phyloP scores from a whole-genome alignment of 2,329 filamentous ascomycete species.

The Davidsoniella eucalypti region DNA sequence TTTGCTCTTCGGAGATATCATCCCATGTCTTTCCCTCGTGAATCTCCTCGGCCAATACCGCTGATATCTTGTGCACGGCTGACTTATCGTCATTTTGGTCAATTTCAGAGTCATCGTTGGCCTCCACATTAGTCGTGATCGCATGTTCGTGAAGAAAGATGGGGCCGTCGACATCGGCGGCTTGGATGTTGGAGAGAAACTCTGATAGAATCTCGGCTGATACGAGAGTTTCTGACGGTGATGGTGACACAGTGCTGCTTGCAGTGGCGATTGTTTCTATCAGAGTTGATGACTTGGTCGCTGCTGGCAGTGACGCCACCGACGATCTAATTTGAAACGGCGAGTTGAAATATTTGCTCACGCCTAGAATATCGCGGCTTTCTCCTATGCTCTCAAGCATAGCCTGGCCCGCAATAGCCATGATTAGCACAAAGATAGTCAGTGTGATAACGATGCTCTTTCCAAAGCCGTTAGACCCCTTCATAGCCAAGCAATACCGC shows the following conservation, averaged over 20 bases:
- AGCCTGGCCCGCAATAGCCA: constrained; percentile 46
- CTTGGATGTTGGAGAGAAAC: constrained; percentile 9
- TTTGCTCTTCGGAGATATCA: constrained; percentile 46
- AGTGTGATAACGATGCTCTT: constrained; percentile 35
- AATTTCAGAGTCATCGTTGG: background rate
- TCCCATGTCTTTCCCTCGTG: constrained; percentile 52
- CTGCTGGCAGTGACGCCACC: constrained; percentile 8
- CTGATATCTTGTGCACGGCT: constrained; percentile 14
- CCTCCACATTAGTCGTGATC: background rate
- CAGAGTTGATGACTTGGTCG: background rate
- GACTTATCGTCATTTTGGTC: background rate
- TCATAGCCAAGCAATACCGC: constrained; percentile 53
- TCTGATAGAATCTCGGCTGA: constrained; percentile 3
- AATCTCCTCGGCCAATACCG: constrained; percentile 29
- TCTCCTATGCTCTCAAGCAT: constrained; percentile 47
- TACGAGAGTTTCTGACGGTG: background rate
- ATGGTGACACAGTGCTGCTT: background rate
- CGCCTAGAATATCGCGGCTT: constrained; percentile 33
- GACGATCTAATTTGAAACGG: constrained; percentile 8
- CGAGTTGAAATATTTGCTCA: constrained; percentile 9
- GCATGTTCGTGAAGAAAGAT: constrained; percentile 10
- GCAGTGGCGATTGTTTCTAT: background rate
- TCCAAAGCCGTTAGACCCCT: constrained; percentile 36
- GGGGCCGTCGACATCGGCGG: background rate
- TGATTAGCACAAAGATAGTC: constrained; percentile 35